Percentiles rank a stretch among this genome's conserved stretches.
Evolutionary conservation across 441 rosid genomes (phyloP).

Genomic region (Pelargonium cotyledonis): DNA sequence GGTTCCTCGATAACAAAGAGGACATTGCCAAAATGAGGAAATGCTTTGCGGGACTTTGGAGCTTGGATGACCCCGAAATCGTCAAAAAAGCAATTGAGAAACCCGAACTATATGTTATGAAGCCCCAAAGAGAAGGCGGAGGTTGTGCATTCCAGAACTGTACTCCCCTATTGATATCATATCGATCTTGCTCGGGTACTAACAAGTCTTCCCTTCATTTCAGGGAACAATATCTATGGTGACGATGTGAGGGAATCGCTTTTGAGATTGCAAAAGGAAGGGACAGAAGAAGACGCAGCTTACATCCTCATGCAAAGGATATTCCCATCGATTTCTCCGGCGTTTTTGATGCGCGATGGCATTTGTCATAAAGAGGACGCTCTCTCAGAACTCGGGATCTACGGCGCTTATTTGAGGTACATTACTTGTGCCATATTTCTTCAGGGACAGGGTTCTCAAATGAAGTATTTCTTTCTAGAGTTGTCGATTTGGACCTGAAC

Average conservation of each 20-base stretch:
- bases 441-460: too few relatives aligned
- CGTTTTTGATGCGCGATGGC: constrained; percentile 75
- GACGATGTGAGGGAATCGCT: constrained; percentile 75
- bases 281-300: constrained; percentile 67
- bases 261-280: constrained; percentile 56
- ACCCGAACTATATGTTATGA: constrained; percentile 76
- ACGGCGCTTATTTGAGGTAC: constrained; percentile 83
- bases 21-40: constrained; percentile 66
- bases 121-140: constrained; percentile 99
- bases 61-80: constrained; percentile 65
- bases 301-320: constrained; percentile 97
- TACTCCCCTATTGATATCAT: constrained; percentile 2
- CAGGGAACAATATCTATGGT: constrained; percentile 93
- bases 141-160: constrained; percentile 35
- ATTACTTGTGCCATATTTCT: background rate
- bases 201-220: constrained; percentile 7
- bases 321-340: constrained; percentile 57
- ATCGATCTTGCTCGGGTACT: background rate
- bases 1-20: constrained; percentile 72
- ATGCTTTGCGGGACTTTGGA: constrained; percentile 96
- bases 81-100: constrained; percentile 61
- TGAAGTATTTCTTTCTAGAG: too few relatives aligned
- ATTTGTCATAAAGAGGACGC: constrained; percentile 60
- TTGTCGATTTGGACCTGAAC: too few relatives aligned
- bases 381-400: constrained; percentile 85